These are phyloP conservation scores for Vinca minor DNA, from an alignment of 257 asterid species.

Conservation along the genomic window DNA sequence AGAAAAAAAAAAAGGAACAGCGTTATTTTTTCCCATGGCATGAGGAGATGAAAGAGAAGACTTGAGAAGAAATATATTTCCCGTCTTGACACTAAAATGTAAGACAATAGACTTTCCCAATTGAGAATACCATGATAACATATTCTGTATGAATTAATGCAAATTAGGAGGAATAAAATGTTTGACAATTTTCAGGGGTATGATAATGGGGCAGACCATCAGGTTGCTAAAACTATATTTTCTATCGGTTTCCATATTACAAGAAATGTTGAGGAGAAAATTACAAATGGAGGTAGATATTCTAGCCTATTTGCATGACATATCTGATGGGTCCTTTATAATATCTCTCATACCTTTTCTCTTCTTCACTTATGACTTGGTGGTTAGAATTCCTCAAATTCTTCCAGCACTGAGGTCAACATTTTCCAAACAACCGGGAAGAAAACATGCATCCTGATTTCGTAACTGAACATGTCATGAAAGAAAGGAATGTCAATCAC, in stretches of 20 bases:
- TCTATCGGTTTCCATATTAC: slow-evolving; percentile 84
- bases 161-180: neutral
- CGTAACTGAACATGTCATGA: slow-evolving; percentile 20
- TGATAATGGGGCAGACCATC: slow-evolving; percentile 33
- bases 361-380: slow-evolving; percentile 14
- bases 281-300: slow-evolving; percentile 49
- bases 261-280: too few species aligned
- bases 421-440: slow-evolving; percentile 40
- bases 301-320: neutral
- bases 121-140: neutral
- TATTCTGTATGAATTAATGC: neutral
- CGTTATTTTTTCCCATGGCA: too few species aligned
- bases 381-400: slow-evolving; percentile 45
- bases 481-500: slow-evolving; percentile 13
- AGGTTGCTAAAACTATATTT: slow-evolving; percentile 56
- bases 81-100: neutral
- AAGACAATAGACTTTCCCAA: neutral
- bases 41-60: too few species aligned
- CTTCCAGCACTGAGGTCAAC: slow-evolving; percentile 51
- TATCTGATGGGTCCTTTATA: neutral
- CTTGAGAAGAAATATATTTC: neutral
- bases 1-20: too few species aligned
- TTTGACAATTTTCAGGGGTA: slow-evolving; percentile 32
- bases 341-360: slow-evolving; percentile 8
- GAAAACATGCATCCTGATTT: slow-evolving; percentile 41